Evolutionary conservation across 164 flowering plant genomes (phyloP).

Genomic region (Annona squamosa): DNA sequence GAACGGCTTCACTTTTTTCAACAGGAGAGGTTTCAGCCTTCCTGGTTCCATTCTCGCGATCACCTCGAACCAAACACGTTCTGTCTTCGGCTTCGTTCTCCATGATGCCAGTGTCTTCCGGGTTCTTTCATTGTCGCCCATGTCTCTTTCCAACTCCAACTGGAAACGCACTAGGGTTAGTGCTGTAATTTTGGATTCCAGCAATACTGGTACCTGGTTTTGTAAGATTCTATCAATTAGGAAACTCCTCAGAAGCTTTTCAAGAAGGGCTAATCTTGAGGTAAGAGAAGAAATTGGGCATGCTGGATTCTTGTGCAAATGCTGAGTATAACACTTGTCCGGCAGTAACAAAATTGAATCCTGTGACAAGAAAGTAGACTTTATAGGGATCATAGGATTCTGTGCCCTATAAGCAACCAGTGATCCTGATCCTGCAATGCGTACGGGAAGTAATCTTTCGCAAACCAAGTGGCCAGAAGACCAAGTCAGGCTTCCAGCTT

Average conservation of each 20-base stretch:
- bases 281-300: constrained; percentile 29
- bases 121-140: constrained; percentile 22
- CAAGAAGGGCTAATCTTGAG: constrained; percentile 33
- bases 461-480: constrained; percentile 33
- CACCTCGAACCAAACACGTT: constrained; percentile 46
- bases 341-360: constrained; percentile 43
- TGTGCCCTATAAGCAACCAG: constrained; percentile 41
- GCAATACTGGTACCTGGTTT: constrained; percentile 20
- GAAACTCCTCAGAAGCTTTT: constrained; percentile 30
- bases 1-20: constrained; percentile 48
- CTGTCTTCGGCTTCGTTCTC: constrained; percentile 58
- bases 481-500: constrained; percentile 20
- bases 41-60: constrained; percentile 48
- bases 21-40: constrained; percentile 38
- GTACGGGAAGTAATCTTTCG: constrained; percentile 35
- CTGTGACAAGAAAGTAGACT: constrained; percentile 25
- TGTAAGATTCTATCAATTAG: constrained; percentile 25
- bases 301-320: constrained; percentile 17
- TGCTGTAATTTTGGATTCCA: constrained; percentile 39
- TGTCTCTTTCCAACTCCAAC: constrained; percentile 48
- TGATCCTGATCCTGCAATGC: constrained; percentile 49
- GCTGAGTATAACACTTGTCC: constrained; percentile 44
- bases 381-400: constrained; percentile 30
- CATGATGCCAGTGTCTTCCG: constrained; percentile 38
- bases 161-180: constrained; percentile 39